phyloP scores from a whole-genome alignment of 441 rosid species.

The Metrosideros polymorpha region DNA sequence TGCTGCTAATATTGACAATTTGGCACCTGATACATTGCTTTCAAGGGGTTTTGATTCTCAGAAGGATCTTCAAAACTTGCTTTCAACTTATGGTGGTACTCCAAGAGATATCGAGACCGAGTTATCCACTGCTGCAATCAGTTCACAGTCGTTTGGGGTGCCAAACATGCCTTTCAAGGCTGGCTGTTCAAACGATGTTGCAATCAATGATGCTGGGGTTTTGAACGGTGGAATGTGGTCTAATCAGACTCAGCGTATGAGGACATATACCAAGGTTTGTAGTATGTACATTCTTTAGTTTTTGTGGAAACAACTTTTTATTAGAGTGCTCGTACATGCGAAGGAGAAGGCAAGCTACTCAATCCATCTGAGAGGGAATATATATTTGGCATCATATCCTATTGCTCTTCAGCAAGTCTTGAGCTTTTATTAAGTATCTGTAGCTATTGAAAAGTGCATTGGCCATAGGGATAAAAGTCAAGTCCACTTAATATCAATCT shows the following conservation, averaged over 20 bases:
- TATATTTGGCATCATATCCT: neutral
- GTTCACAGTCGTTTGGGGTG: slow-evolving; percentile 88
- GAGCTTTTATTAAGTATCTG: neutral
- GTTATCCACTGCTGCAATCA: slow-evolving; percentile 79
- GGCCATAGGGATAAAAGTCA: neutral
- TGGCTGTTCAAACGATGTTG: slow-evolving; percentile 63
- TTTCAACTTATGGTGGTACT: slow-evolving; percentile 65
- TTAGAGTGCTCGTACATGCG: neutral
- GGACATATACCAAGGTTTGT: slow-evolving; percentile 88
- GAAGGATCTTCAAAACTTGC: slow-evolving; percentile 89
- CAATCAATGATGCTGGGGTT: slow-evolving; percentile 67
- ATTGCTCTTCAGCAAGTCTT: too few relatives aligned
- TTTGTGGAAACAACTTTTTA: neutral
- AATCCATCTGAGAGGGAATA: neutral
- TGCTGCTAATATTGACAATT: slow-evolving; percentile 47
- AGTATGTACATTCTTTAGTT: neutral
- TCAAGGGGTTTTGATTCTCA: slow-evolving; percentile 82
- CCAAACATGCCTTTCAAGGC: slow-evolving; percentile 71
- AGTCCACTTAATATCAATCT: neutral
- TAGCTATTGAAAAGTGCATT: neutral
- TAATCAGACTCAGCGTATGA: slow-evolving; percentile 79
- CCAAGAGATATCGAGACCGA: slow-evolving; percentile 89
- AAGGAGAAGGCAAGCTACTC: neutral
- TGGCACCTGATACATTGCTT: slow-evolving; percentile 67
- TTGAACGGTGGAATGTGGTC: slow-evolving; percentile 77